These are phyloP conservation scores for Aspergillus puulaauensis DNA, from an alignment of 2,329 filamentous ascomycete species.

Conservation along the genomic window DNA sequence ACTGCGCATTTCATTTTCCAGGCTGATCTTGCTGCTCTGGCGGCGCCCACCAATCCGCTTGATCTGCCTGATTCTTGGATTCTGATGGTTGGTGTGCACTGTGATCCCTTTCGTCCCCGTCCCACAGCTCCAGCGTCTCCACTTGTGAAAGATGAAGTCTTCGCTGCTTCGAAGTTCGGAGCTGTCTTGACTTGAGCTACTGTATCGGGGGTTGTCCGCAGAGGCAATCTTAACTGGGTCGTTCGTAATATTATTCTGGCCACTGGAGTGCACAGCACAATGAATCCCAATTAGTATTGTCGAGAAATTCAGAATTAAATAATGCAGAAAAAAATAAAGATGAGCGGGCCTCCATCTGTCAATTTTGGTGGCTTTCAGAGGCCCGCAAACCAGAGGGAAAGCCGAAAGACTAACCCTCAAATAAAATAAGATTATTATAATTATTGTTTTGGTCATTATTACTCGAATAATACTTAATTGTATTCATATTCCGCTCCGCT, in stretches of 20 bases:
- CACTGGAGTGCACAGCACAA: too few species aligned
- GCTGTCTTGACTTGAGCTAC: neutral
- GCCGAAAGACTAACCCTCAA: neutral
- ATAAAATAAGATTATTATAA: neutral
- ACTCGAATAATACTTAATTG: too few species aligned
- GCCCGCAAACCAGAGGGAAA: slow-evolving; percentile 11
- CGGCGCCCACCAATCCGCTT: neutral
- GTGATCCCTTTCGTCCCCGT: neutral
- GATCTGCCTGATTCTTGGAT: neutral
- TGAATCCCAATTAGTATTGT: too few species aligned
- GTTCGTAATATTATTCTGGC: too few species aligned
- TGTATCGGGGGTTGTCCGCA: neutral
- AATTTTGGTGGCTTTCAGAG: slow-evolving; percentile 23
- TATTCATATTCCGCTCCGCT: neutral
- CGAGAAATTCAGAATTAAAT: neutral
- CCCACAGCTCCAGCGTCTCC: neutral
- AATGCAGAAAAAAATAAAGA: slow-evolving; percentile 11
- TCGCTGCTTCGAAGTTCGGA: neutral
- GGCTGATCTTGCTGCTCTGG: neutral
- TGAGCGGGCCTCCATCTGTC: slow-evolving; percentile 23
- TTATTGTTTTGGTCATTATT: too few species aligned
- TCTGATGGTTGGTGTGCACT: neutral
- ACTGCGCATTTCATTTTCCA: neutral
- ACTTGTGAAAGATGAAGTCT: neutral
- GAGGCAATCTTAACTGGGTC: neutral